phyloP scores from a whole-genome alignment of 2,329 filamentous ascomycete species.

The Xylaria sp. region DNA sequence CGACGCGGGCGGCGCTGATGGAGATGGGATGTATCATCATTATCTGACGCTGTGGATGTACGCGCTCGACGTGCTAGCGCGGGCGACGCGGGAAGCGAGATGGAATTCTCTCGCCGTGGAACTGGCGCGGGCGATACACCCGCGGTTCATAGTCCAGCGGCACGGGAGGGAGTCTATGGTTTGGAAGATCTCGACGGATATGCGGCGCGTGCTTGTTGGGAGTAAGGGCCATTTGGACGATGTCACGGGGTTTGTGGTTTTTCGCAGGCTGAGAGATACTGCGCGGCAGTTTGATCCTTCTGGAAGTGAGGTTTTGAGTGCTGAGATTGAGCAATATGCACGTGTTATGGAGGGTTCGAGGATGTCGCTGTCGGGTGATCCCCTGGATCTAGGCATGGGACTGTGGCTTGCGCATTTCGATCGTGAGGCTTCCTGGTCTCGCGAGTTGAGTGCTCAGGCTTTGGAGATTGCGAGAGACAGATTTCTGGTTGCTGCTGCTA shows the following conservation, averaged over 20 bases:
- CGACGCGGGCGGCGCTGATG: slow-evolving; percentile 9
- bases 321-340: slow-evolving; percentile 27
- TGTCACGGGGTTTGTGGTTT: slow-evolving; percentile 21
- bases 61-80: slow-evolving; percentile 22
- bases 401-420: slow-evolving; percentile 27
- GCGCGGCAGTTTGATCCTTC: not conserved
- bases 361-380: slow-evolving; percentile 23
- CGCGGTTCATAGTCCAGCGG: slow-evolving; percentile 18
- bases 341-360: slow-evolving; percentile 19
- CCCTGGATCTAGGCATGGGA: slow-evolving; percentile 23
- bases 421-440: slow-evolving; percentile 16
- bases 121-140: slow-evolving; percentile 21
- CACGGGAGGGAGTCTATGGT: slow-evolving; percentile 24
- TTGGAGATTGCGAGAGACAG: slow-evolving; percentile 8
- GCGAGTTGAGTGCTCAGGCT: slow-evolving; percentile 15
- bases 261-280: slow-evolving; percentile 18
- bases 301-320: not conserved
- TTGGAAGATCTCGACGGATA: slow-evolving; percentile 28
- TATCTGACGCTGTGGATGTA: slow-evolving; percentile 31
- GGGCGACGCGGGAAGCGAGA: slow-evolving; percentile 18
- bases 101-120: slow-evolving; percentile 25
- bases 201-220: slow-evolving; percentile 16
- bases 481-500: slow-evolving; percentile 11
- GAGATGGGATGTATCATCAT: slow-evolving; percentile 30
- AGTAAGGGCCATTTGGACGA: slow-evolving; percentile 25